These are phyloP conservation scores for Diaporthe caulivora DNA, from an alignment of 2,329 filamentous ascomycete genomes.

Conservation along the genomic window DNA sequence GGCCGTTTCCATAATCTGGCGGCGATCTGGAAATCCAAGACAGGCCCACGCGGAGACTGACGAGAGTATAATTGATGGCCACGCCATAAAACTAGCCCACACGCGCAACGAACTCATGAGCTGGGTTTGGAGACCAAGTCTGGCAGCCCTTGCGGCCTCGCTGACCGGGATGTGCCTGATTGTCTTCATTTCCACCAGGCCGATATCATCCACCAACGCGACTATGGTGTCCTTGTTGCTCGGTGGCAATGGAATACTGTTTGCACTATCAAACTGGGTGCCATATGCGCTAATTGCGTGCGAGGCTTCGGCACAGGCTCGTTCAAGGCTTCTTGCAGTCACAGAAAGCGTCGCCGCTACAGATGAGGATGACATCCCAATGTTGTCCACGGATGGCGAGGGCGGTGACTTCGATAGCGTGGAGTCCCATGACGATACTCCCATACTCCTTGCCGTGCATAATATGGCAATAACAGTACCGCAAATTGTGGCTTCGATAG, in stretches of 20 bases:
- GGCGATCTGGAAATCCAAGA: background rate
- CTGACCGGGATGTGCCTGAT: background rate
- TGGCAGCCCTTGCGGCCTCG: background rate
- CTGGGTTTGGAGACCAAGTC: constrained; percentile 7
- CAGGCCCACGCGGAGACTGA: background rate
- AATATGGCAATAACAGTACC: constrained; percentile 15
- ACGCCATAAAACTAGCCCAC: background rate
- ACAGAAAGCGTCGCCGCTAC: background rate
- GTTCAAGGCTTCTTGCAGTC: background rate
- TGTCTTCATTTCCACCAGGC: background rate
- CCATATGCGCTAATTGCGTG: constrained; percentile 17
- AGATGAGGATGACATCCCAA: background rate
- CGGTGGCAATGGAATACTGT: background rate
- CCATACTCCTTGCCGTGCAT: background rate
- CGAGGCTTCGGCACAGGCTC: constrained; percentile 7
- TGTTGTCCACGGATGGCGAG: background rate
- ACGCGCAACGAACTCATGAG: background rate
- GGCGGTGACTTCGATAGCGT: background rate
- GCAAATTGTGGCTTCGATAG: background rate
- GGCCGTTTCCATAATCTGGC: constrained; percentile 5
- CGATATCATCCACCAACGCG: background rate
- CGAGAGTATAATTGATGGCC: background rate
- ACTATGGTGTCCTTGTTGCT: background rate
- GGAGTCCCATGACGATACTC: background rate
- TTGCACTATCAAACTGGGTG: constrained; percentile 17